Base-by-base conservation (phyloP, 257 asterid species). In the Penstemon davidsonii region DNA sequence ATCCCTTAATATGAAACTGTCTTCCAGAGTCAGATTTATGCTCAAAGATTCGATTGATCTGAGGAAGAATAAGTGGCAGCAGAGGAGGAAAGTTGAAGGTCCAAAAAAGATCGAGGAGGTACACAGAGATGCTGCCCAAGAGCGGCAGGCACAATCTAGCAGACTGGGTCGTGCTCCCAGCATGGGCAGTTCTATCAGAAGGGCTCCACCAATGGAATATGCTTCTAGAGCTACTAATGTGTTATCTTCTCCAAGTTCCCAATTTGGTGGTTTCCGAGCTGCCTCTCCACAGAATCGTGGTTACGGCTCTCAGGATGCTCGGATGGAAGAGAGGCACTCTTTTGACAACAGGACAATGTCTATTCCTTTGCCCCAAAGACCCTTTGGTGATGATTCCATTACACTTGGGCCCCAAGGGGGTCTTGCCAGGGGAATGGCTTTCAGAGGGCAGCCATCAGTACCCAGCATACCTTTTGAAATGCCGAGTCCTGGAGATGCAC, bases 341-440 rank as follows among this genome's bases (percentile, higher is more conserved):
- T 75, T 60, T 33, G 96, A 87, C 61, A 91, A 77, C 72, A 85
- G 87, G 73, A 71, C 79, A 36, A 19, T 78, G 60, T 79, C 95
- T 25, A 25, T 25, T 25, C 33, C 33, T 74, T 72, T 88, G 61
- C 82, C 96, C 51, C 94, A 90, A 64, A 86, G 97, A 64, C 83
- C 86, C 15, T 79, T 81, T 45, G 93, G 88, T 60, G 94, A 90
- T 68, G 94, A 87, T 68, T 69, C 85, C 50, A 82, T 90, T 66
- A 84, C 96, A 42, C 96, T 93, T 76, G 99, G 97, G 67, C 99
- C 97, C 41, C 99, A 93, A 73, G 98, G 98, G 51, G 96, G 95
- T 57, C 96, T 88, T 70, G 93, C 89, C 11, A 86, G 85, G 76
- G 95, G 96, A 68, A 89, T 89, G 96, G 86, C 87, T 72, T 86